Evolutionary conservation across 176 grass and related monocot genomes (phyloP), one percentile per base, ranked within the genome.

Genomic region (Hsuehochloa calcarea): DNA sequence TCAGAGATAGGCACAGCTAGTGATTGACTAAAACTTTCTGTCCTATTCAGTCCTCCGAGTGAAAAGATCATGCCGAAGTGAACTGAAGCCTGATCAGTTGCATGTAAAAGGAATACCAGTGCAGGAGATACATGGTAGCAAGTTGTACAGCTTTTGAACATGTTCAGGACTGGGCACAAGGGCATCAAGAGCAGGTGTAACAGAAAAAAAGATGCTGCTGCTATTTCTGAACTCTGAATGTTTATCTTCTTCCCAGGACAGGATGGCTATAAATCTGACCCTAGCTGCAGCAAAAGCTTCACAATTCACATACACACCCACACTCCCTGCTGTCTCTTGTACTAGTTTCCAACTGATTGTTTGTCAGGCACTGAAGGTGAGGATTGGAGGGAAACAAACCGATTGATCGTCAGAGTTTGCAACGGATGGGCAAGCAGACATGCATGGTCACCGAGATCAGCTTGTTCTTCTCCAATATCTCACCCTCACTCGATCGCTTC

Each of bases 391-490:
- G 16, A 41, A 40, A 68, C 6, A 25, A 39, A 52, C 19, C 6
- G 40, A 19, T 20, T 10, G 26, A 40, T 50, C 45, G 52, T 22
- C 19, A 56, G 50, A 52, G 16, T 52, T 52, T 52, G 50, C 19
- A 20, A 22, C 19, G 52, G 52, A 56, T 22, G 52, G 52, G 52
- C 52, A 55, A 55, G 22, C 52, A 55, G 10, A 4, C 45, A 47
- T 22, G 19, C 45, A 47, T 22, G 19, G 22, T 79, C 6, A 0
- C 13, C 5, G 5, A 43, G 5, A 43, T 63, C 68, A 58, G 91
- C 35, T 74, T 90, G 85, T 89, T 87, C 87, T 87, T 55, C 85
- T 90, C 88, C 65, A 88, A 63, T 81, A 71, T 90, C 85, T 88
- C 85, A 82, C 67, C 43, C 82, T 82, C 72, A 59, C 81, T 31